A percentile compares a stretch with the other conserved stretches of the same genome.
Conservation (phyloP, 495 filamentous ascomycete species). For the Neurospora sp. region DNA sequence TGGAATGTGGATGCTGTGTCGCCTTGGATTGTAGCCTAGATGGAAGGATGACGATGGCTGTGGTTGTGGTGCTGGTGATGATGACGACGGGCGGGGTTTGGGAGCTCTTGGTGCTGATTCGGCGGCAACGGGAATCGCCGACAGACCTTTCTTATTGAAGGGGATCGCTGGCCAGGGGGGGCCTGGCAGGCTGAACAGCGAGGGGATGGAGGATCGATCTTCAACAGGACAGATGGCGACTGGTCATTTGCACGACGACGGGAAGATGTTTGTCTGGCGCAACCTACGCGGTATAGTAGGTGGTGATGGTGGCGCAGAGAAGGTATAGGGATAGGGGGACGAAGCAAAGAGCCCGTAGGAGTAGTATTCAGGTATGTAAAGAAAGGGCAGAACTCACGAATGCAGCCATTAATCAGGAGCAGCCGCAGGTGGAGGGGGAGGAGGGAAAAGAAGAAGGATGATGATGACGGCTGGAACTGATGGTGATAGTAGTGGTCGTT, state of each 20-base stretch:
- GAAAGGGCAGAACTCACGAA: conserved; percentile 28
- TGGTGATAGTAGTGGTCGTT: background rate
- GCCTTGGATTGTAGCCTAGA: background rate
- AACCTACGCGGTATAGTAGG: background rate
- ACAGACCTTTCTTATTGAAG: background rate
- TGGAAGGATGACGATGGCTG: background rate
- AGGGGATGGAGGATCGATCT: background rate
- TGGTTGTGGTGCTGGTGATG: background rate
- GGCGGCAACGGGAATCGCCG: background rate
- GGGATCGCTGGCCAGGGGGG: background rate
- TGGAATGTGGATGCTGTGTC: background rate
- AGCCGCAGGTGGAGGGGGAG: background rate
- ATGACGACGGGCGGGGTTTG: background rate
- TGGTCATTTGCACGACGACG: background rate
- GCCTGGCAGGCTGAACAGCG: background rate
- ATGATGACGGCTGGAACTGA: background rate
- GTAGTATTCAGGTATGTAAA: conserved; percentile 21
- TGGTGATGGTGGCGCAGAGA: background rate
- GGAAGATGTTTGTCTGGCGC: background rate
- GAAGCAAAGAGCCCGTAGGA: conserved; percentile 2
- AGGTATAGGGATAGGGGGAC: background rate
- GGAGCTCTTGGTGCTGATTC: background rate
- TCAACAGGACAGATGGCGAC: background rate
- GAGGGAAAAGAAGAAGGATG: background rate
- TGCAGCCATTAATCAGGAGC: conserved; percentile 32